A percentile compares a stretch with the other conserved stretches of the same genome.
Evolutionary conservation across 2,329 filamentous ascomycete genomes (phyloP).

Genomic region (Colletotrichum coccodes): DNA sequence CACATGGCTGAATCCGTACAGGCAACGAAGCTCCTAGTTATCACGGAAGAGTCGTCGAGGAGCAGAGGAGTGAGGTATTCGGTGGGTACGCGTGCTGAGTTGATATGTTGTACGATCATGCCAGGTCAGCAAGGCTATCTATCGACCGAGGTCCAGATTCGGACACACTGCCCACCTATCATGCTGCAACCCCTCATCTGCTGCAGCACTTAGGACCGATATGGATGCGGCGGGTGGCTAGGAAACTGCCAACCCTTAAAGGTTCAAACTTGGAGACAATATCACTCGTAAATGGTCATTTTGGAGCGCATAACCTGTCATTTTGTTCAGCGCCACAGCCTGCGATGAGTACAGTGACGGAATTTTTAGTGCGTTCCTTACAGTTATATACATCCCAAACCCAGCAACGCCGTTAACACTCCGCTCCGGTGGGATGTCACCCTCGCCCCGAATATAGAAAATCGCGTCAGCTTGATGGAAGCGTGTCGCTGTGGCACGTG

Average conservation of each 20-base stretch:
- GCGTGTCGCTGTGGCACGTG: not conserved
- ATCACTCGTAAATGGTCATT: not conserved
- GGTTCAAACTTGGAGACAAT: not conserved
- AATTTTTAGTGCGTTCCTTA: constrained; percentile 27
- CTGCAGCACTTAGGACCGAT: not conserved
- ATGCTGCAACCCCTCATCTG: not conserved
- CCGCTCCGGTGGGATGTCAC: constrained; percentile 22
- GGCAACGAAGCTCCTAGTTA: no score
- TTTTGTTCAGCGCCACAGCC: constrained; percentile 27
- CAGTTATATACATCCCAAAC: constrained; percentile 29
- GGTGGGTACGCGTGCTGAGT: not conserved
- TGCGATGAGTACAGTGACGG: constrained; percentile 28
- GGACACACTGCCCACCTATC: not conserved
- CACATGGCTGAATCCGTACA: not conserved
- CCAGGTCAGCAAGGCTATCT: not conserved
- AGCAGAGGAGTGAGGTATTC: not conserved
- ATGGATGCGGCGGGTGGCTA: not conserved
- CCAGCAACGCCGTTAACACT: constrained; percentile 30
- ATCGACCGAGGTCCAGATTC: not conserved
- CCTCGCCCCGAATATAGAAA: constrained; percentile 15
- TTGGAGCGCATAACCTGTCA: constrained; percentile 14
- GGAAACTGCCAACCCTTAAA: not conserved
- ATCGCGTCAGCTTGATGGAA: constrained; percentile 2
- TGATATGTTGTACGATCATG: not conserved
- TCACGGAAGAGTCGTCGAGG: not conserved